Evolutionary conservation across 176 grass and related monocot species (phyloP).

Genomic region (Zoysia pacifica): DNA sequence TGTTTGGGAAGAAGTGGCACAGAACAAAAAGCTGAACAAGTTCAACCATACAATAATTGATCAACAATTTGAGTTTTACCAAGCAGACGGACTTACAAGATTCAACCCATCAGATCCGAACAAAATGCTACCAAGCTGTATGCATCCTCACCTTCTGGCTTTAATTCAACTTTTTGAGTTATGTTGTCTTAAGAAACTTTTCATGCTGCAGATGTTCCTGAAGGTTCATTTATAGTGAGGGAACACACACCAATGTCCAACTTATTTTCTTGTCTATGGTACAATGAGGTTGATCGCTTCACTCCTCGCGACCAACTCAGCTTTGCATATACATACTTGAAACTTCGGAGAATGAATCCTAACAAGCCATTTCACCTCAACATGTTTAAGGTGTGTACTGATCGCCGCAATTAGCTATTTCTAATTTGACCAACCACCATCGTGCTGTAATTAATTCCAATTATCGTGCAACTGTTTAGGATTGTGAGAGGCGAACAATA

Average conservation of each 20-base stretch:
- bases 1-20: conserved; percentile 94
- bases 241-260: conserved; percentile 98
- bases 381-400: conserved; percentile 85
- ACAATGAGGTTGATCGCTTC: conserved; percentile 96
- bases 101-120: conserved; percentile 77
- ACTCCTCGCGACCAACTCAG: conserved; percentile 96
- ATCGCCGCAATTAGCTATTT: background rate
- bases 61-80: conserved; percentile 98
- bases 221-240: conserved; percentile 98
- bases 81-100: conserved; percentile 79
- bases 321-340: conserved; percentile 99
- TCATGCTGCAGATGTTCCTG: conserved; percentile 81
- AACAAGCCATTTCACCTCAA: conserved; percentile 71
- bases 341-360: conserved; percentile 89
- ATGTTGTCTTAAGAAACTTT: conserved; percentile 2
- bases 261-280: conserved; percentile 95
- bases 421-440: background rate
- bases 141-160: conserved; percentile 37
- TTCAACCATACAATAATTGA: conserved; percentile 97
- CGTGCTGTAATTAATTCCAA: conserved; percentile 21
- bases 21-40: conserved; percentile 98
- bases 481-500: conserved; percentile 95
- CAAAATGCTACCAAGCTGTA: conserved; percentile 96
- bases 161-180: conserved; percentile 34
- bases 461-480: conserved; percentile 49